These are phyloP conservation scores for Begonia masoniana DNA, from an alignment of 306 rosid species.

Conservation along the genomic window DNA sequence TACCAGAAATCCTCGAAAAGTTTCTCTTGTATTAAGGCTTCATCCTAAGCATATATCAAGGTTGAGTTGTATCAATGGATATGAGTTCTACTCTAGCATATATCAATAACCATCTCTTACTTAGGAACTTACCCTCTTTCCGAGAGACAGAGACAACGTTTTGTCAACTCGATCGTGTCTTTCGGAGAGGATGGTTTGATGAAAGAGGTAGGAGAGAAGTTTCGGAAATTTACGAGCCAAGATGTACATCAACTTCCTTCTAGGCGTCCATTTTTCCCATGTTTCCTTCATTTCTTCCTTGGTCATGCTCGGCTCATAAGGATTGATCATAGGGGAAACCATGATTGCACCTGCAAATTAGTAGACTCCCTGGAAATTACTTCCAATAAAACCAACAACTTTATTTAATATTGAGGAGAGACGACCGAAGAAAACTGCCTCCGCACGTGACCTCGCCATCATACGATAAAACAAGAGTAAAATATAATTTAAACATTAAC, in stretches of 20 bases:
- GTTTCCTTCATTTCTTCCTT: slow-evolving; percentile 66
- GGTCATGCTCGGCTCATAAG: slow-evolving; percentile 61
- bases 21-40: slow-evolving; percentile 54
- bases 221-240: slow-evolving; percentile 72
- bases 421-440: too few relatives aligned
- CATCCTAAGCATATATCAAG: slow-evolving; percentile 32
- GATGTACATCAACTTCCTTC: slow-evolving; percentile 49
- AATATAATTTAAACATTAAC: too few relatives aligned
- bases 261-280: slow-evolving; percentile 74
- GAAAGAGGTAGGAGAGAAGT: slow-evolving; percentile 53
- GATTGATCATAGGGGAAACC: slow-evolving; percentile 78
- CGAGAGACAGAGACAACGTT: slow-evolving; percentile 43
- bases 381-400: neutral
- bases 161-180: slow-evolving; percentile 60
- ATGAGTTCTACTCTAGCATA: too few relatives aligned
- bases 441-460: too few relatives aligned
- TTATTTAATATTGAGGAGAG: too few relatives aligned
- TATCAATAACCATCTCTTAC: neutral
- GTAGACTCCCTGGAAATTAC: neutral
- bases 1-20: slow-evolving; percentile 49
- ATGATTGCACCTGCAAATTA: slow-evolving; percentile 60
- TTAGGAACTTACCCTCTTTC: slow-evolving; percentile 51
- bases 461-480: too few relatives aligned
- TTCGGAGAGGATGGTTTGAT: slow-evolving; percentile 54
- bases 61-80: too few relatives aligned